Conservation (phyloP, 1,284 basidiomycete species). For the Cystobasidium pallidum region DNA sequence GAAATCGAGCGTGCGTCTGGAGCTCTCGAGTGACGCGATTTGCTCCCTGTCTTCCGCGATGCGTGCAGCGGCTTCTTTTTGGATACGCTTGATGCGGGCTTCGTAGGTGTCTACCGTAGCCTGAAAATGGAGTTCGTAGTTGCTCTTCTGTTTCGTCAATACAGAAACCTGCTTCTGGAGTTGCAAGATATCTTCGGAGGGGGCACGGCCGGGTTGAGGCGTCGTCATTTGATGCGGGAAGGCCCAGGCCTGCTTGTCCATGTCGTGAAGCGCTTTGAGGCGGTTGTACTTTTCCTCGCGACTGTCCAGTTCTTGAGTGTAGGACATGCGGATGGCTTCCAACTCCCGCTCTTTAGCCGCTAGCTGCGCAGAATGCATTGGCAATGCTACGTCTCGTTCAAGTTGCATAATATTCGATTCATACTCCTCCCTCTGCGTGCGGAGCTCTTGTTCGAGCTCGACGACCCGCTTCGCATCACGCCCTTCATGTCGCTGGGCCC, state of each 20-base stretch:
- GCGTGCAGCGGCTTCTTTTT: background rate
- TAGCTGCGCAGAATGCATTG: background rate
- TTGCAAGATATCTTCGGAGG: constrained; percentile 12
- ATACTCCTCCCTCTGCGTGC: background rate
- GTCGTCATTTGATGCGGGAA: background rate
- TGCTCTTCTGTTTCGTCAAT: background rate
- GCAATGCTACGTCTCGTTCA: constrained; percentile 1
- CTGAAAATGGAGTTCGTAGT: constrained; percentile 3
- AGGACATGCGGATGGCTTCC: constrained; percentile 2
- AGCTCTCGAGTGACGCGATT: background rate
- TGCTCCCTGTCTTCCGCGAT: background rate
- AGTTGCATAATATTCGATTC: background rate
- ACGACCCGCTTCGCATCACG: constrained; percentile 3
- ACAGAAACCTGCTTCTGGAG: background rate
- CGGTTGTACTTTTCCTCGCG: background rate
- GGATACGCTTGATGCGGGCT: constrained; percentile 1
- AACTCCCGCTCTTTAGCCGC: constrained; percentile 22
- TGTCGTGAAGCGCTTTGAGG: constrained; percentile 2
- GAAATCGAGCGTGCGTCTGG: constrained; percentile 15
- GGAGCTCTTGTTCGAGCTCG: constrained; percentile 5
- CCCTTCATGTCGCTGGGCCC: background rate
- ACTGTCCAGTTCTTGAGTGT: constrained; percentile 6
- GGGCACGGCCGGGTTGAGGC: background rate
- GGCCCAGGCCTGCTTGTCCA: constrained; percentile 11
- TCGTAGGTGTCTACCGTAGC: background rate